Evolutionary conservation across 1,139 yeast species (phyloP), one percentile per base, ranked within the genome.

Genomic region (Sugiyamaella neomexicana): DNA sequence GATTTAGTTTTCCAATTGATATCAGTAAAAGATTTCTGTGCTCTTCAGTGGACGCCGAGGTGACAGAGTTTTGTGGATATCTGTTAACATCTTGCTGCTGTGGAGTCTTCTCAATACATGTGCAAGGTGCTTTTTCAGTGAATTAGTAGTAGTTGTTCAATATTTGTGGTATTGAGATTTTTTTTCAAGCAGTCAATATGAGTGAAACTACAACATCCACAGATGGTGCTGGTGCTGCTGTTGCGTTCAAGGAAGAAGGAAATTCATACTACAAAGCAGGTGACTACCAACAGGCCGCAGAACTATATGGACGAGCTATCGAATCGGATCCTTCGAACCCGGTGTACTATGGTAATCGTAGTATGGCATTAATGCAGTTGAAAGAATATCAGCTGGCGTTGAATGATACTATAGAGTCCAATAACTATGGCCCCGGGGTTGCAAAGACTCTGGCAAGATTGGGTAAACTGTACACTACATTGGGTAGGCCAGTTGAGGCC

Each of bases 281-380:
- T 46, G 58, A 71, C 54, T 75, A 71, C 60, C 50, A 56, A 10
- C 67, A 62, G 16, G 78, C 78, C 5, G 62, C 69, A 12, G 66
- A 62, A 29, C 55, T 63, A 16, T 75, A 75, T 63, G 54, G 75
- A 5, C 62, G 65, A 60, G 78, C 78, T 27, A 60, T 75, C 15
- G 65, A 64, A 15, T 61, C 66, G 16, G 76, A 68, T 54, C 74
- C 76, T 9, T 57, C 62, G 38, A 71, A 70, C 57, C 68, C 76
- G 7, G 65, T 69, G 13, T 75, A 86, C 32, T 85, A 80, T 64
- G 85, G 96, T n/a, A 91, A 91, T 68, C 73, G 95, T 55, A 86
- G 96, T 2, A 86, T 87, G 76, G 81, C 95, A n/a, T 77, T 80
- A 58, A 72, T 88, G 62, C 86, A 86, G 60, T 69, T 82, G 5